Conservation (phyloP, 1,284 basidiomycete genomes). For the Phellopilus nigrolimitatus region DNA sequence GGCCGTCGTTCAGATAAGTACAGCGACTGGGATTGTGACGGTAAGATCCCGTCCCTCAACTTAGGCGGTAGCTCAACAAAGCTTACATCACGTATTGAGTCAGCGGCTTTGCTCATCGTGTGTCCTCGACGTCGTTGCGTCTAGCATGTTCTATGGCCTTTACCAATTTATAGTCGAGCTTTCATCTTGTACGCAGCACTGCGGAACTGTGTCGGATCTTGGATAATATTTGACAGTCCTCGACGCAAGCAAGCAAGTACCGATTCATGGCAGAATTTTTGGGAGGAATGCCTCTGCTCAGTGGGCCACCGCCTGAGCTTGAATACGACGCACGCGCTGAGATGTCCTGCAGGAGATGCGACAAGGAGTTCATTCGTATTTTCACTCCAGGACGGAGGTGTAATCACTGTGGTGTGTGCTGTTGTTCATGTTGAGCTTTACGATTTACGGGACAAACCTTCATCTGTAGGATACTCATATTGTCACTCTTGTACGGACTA, state of each 20-base stretch:
- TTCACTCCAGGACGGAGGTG: constrained; percentile 61
- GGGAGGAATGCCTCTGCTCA: constrained; percentile 63
- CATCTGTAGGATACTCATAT: constrained; percentile 55
- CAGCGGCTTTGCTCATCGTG: no score
- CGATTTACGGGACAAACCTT: constrained; percentile 5
- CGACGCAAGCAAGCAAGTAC: not conserved
- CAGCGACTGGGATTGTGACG: no score
- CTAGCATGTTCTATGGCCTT: constrained; percentile 9
- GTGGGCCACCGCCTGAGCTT: constrained; percentile 47
- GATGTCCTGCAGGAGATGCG: constrained; percentile 61
- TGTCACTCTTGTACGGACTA: constrained; percentile 70
- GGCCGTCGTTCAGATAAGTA: no score
- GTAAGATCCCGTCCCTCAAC: no score
- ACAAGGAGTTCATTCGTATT: constrained; percentile 66
- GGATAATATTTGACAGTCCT: not conserved
- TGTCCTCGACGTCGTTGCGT: no score
- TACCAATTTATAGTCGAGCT: not conserved
- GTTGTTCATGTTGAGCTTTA: constrained; percentile 9
- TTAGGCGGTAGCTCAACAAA: no score
- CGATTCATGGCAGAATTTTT: constrained; percentile 4
- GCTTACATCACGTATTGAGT: no score
- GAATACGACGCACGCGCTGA: constrained; percentile 36
- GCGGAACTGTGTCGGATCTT: not conserved
- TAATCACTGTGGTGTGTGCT: constrained; percentile 66
- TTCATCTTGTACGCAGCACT: not conserved